phyloP scores from a whole-genome alignment of 495 filamentous ascomycete species.

The Rusavskia elegans region DNA sequence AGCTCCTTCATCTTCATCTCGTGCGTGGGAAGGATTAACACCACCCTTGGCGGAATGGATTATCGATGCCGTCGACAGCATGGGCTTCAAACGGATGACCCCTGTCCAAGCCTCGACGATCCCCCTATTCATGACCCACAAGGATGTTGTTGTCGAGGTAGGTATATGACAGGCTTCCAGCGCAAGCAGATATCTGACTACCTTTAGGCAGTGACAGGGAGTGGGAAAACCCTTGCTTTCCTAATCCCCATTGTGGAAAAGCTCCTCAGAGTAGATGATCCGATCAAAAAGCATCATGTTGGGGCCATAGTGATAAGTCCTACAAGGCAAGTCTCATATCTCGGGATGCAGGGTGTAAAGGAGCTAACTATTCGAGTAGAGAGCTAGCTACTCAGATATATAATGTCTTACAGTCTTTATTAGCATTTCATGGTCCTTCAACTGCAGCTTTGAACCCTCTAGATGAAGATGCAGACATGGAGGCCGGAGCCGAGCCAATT shows the following conservation, averaged over 20 bases:
- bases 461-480: slow-evolving; percentile 22
- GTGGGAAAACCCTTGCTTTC: slow-evolving; percentile 86
- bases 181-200: not conserved
- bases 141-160: slow-evolving; percentile 88
- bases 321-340: slow-evolving; percentile 37
- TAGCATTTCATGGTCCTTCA: slow-evolving; percentile 73
- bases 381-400: slow-evolving; percentile 88
- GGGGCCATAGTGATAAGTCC: slow-evolving; percentile 83
- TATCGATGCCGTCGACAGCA: slow-evolving; percentile 62
- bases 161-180: not conserved
- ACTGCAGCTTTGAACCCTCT: slow-evolving; percentile 37
- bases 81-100: slow-evolving; percentile 76
- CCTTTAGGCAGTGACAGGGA: slow-evolving; percentile 68
- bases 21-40: slow-evolving; percentile 67
- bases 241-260: slow-evolving; percentile 79
- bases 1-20: slow-evolving; percentile 12
- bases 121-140: slow-evolving; percentile 80
- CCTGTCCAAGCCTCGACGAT: slow-evolving; percentile 91
- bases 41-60: slow-evolving; percentile 82
- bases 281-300: slow-evolving; percentile 75
- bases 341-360: not conserved
- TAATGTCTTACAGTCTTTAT: slow-evolving; percentile 56
- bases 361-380: slow-evolving; percentile 21
- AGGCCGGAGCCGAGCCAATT: slow-evolving; percentile 28
- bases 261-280: slow-evolving; percentile 57